Base-by-base conservation (phyloP, 2,329 filamentous ascomycete genomes). In the Nemania sp. region DNA sequence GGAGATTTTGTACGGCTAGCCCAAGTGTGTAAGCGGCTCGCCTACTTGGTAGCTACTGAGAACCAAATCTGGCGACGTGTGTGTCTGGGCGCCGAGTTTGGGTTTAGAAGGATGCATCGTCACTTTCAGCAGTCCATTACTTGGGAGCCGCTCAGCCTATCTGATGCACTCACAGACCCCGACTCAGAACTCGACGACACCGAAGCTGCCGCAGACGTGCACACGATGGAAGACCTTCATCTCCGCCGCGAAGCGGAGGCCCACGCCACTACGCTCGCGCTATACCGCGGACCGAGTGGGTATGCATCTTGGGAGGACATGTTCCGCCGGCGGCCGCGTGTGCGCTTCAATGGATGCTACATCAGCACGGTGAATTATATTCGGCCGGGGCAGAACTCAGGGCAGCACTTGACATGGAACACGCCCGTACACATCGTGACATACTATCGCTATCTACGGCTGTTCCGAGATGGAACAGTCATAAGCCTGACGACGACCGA, bases 281-380 rank as follows among this genome's bases (percentile, higher is more conserved):
- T 83, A 26, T 69, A 77, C 19, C 72, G 72, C 1, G 67, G 59
- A 3, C 64, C 73, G 0, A 22, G 36, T 9, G 49, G 44, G 3
- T 86, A 84, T 64, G 66, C 72, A 3, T 80, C 80, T 2, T 87
- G 83, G 82, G 75, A 81, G 65, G 72, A 76, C 48, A 90, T 96
- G 76, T 96, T 96, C 75, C 89, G 88, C 33, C 77, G 78, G 5
- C 88, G 91, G 12, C 93, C 94, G 2, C 86, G 94, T 37, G 81
- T 97, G 56, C 90, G 94, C 53, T 99, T 96, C 78, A 94, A 94
- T 66, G 94, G 94, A 22, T 89, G 91, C 73, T 99, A 99, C 75
- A 97, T 99, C 72, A 90, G 86, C 71, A 97, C 93, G 0, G 91
- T 96, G 54, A 97, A 97, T 75, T 99, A 99, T 73, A 85, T 90